phyloP scores from a whole-genome alignment of 495 filamentous ascomycete genomes.

The Daldinia vernicosa region DNA sequence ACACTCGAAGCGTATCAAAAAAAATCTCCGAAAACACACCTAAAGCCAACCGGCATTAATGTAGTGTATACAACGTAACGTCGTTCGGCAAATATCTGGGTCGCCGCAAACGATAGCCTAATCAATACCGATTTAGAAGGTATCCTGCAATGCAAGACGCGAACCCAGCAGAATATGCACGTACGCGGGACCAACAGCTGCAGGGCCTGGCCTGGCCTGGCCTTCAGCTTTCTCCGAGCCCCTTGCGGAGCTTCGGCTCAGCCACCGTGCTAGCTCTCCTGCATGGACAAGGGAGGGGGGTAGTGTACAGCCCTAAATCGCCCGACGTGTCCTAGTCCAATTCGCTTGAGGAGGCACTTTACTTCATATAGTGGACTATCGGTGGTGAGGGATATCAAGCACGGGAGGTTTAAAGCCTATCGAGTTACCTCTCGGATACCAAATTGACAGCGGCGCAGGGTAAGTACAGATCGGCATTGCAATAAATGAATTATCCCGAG shows the following conservation, averaged over 20 bases:
- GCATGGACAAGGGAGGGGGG: constrained; percentile 1
- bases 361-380: constrained; percentile 3
- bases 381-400: neutral
- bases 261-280: constrained; percentile 27
- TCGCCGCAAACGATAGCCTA: no score
- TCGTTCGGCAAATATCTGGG: no score
- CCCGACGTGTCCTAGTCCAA: constrained; percentile 9
- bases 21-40: no score
- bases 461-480: neutral
- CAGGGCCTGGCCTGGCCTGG: no score
- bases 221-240: constrained; percentile 15
- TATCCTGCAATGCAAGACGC: no score
- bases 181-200: neutral
- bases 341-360: neutral
- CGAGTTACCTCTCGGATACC: neutral
- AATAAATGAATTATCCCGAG: neutral
- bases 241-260: constrained; percentile 21
- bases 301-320: constrained; percentile 23
- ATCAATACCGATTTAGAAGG: no score
- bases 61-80: no score
- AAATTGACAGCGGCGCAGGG: neutral
- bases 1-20: no score
- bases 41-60: no score
- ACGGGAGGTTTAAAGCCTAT: neutral
- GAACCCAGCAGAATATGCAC: neutral